Conservation (phyloP, 257 asterid genomes). For the Schizonepeta tenuifolia region DNA sequence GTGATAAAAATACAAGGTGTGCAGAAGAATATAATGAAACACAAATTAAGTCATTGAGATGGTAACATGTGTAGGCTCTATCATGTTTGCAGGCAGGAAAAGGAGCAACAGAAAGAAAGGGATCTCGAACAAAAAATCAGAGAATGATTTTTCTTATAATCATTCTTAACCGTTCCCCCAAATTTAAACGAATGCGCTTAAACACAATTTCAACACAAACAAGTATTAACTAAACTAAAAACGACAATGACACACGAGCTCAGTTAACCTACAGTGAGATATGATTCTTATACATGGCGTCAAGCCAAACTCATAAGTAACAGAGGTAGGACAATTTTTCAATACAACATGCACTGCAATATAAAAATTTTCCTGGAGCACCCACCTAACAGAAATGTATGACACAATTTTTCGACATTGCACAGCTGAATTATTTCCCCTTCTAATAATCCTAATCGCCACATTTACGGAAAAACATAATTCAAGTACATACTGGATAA, state of each 20-base stretch:
- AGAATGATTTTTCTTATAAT: not conserved
- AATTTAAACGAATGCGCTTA: not conserved
- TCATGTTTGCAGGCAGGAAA: not conserved
- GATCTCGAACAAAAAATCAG: not conserved
- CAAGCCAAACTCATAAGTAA: not conserved
- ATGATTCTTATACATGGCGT: not conserved
- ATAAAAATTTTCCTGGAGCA: not conserved
- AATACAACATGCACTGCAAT: not conserved
- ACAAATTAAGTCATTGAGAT: not conserved
- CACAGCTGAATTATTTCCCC: constrained; percentile 3
- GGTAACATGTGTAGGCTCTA: not conserved
- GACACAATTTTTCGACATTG: not conserved
- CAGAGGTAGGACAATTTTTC: not conserved
- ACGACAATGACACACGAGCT: not conserved
- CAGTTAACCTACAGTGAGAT: not conserved
- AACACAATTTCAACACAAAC: not conserved
- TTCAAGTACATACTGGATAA: not conserved
- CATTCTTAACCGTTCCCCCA: not conserved
- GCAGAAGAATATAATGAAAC: not conserved
- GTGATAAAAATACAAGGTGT: not conserved
- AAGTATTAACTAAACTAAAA: not conserved
- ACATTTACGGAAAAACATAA: not conserved
- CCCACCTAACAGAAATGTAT: not conserved
- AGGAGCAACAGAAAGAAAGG: not conserved
- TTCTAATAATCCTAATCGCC: constrained; percentile 2